Evolutionary conservation across 768 basidiomycete species (phyloP).

Genomic region (Amanita exitialis): DNA sequence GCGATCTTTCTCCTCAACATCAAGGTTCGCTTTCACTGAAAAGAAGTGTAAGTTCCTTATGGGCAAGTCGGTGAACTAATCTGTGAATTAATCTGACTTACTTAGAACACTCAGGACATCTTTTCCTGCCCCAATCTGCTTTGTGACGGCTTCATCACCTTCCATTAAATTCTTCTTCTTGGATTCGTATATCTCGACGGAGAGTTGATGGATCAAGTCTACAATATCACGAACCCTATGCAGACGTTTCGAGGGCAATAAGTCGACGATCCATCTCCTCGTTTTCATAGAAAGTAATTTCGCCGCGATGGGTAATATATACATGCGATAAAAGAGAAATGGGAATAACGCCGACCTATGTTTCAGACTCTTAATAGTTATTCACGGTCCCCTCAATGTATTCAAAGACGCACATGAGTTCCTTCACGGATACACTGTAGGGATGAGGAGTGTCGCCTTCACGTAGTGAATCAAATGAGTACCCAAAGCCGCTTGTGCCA

Average conservation of each 20-base stretch:
- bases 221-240: constrained; percentile 22
- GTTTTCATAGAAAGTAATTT: constrained; percentile 19
- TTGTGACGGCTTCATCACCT: constrained; percentile 22
- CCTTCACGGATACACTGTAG: constrained; percentile 21
- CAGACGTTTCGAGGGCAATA: constrained; percentile 21
- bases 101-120: constrained; percentile 37
- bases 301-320: constrained; percentile 10
- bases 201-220: constrained; percentile 23
- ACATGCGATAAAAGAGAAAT: constrained; percentile 11
- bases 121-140: constrained; percentile 26
- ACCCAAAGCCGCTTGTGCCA: constrained; percentile 36
- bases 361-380: background rate
- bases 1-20: constrained; percentile 19
- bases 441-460: constrained; percentile 19
- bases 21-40: constrained; percentile 30
- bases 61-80: background rate
- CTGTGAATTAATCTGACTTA: constrained; percentile 14
- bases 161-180: constrained; percentile 25
- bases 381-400: background rate
- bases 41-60: background rate
- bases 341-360: constrained; percentile 11
- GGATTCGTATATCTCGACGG: constrained; percentile 23
- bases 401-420: constrained; percentile 18
- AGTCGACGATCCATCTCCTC: constrained; percentile 21
- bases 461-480: constrained; percentile 29